phyloP scores from a whole-genome alignment of 306 rosid genomes.

The Luffa aegyptiaca region DNA sequence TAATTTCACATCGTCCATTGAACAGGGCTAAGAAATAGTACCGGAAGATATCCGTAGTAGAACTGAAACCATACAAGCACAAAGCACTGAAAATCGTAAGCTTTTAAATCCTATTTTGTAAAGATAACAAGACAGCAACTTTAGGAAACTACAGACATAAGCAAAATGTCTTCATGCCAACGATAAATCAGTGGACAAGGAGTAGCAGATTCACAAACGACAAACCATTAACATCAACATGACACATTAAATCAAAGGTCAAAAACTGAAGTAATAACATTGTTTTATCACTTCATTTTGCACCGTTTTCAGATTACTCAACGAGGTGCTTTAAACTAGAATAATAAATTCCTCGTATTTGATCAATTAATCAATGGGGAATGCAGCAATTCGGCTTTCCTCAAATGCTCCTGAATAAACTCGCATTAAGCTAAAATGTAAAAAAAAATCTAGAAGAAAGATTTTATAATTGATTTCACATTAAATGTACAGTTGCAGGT shows the following conservation, averaged over 20 bases:
- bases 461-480: neutral
- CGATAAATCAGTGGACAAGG: neutral
- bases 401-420: neutral
- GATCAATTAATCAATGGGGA: neutral
- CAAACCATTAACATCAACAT: neutral
- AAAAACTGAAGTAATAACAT: neutral
- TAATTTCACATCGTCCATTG: slow-evolving; percentile 13
- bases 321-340: neutral
- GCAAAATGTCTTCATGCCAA: neutral
- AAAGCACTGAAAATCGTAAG: neutral
- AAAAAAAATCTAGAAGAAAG: neutral
- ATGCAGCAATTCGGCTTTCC: neutral
- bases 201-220: neutral
- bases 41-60: neutral
- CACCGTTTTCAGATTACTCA: neutral
- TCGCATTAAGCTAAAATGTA: neutral
- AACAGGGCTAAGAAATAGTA: neutral
- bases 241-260: neutral
- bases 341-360: neutral
- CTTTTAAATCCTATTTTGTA: neutral
- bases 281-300: neutral
- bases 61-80: neutral
- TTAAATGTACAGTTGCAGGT: neutral
- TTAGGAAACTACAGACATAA: neutral
- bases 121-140: neutral